Evolutionary conservation across 140 eudicot genomes (phyloP).

Genomic region (Anethum foeniculum): DNA sequence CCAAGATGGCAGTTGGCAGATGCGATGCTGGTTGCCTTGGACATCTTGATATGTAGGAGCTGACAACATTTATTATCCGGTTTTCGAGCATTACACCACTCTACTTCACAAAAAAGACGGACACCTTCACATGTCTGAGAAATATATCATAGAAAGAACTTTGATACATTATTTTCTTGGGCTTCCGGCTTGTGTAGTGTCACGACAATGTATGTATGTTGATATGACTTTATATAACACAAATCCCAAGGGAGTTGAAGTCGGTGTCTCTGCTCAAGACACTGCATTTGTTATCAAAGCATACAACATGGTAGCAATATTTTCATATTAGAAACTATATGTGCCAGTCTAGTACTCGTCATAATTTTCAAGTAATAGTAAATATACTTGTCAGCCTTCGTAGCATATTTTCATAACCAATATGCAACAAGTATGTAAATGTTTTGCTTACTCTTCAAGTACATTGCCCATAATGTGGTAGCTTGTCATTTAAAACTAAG

Average conservation of each 20-base stretch:
- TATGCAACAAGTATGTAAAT: not conserved
- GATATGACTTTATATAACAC: too few species aligned
- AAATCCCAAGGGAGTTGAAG: too few species aligned
- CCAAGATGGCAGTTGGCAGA: conserved; percentile 93
- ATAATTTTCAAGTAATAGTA: not conserved
- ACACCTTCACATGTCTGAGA: too few species aligned
- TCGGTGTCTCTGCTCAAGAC: not conserved
- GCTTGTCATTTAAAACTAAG: not conserved
- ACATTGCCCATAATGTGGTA: not conserved
- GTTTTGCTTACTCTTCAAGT: not conserved
- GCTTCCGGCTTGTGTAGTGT: too few species aligned
- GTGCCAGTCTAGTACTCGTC: not conserved
- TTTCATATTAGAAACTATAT: not conserved
- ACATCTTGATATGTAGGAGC: conserved; percentile 65
- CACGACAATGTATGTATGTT: too few species aligned
- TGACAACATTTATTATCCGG: conserved; percentile 27
- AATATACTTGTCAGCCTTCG: not conserved
- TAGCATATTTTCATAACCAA: not conserved
- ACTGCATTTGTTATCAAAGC: not conserved
- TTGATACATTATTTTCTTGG: too few species aligned
- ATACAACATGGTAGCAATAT: not conserved
- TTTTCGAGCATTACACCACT: not conserved
- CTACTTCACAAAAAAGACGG: too few species aligned
- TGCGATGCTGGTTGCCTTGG: conserved; percentile 94
- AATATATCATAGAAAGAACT: too few species aligned